phyloP scores from a whole-genome alignment of 345 rosid species.

The Chamaenerion angustifolium region DNA sequence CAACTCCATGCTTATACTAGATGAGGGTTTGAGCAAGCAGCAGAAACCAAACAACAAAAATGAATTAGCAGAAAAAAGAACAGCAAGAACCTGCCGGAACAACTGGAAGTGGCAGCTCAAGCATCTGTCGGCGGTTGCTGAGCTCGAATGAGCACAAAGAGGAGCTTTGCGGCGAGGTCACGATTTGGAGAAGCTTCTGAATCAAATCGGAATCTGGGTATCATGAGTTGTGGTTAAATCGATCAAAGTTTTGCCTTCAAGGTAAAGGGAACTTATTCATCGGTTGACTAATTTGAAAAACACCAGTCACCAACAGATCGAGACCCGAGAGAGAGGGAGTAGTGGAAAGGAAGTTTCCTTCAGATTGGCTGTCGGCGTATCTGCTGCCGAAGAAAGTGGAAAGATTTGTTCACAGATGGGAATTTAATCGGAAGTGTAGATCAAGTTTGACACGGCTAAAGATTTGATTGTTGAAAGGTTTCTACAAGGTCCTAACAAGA shows the following conservation, averaged over 20 bases:
- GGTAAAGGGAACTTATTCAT: not conserved
- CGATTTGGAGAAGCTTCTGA: too few relatives aligned
- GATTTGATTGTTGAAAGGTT: too few relatives aligned
- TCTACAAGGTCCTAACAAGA: too few relatives aligned
- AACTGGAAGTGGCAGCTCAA: slow-evolving; percentile 1
- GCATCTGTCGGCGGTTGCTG: not conserved
- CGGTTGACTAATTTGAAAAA: slow-evolving; percentile 7
- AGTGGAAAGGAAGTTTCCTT: slow-evolving; percentile 5
- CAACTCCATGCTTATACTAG: not conserved
- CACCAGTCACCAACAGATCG: not conserved
- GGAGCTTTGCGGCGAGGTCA: not conserved
- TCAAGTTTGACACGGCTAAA: too few relatives aligned
- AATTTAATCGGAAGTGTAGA: too few relatives aligned
- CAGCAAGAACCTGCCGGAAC: slow-evolving; percentile 3
- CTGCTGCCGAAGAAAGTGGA: not conserved
- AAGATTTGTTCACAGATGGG: not conserved
- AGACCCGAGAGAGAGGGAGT: not conserved
- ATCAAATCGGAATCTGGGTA: slow-evolving; percentile 2
- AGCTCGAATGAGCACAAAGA: not conserved
- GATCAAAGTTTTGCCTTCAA: slow-evolving; percentile 4
- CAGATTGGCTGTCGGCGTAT: not conserved
- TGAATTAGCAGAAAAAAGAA: not conserved
- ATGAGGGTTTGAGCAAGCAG: not conserved
- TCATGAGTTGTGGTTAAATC: not conserved
- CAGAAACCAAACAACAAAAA: not conserved